Evolutionary conservation across 2,329 filamentous ascomycete genomes (phyloP).

Genomic region (Fusarium verticillioides): DNA sequence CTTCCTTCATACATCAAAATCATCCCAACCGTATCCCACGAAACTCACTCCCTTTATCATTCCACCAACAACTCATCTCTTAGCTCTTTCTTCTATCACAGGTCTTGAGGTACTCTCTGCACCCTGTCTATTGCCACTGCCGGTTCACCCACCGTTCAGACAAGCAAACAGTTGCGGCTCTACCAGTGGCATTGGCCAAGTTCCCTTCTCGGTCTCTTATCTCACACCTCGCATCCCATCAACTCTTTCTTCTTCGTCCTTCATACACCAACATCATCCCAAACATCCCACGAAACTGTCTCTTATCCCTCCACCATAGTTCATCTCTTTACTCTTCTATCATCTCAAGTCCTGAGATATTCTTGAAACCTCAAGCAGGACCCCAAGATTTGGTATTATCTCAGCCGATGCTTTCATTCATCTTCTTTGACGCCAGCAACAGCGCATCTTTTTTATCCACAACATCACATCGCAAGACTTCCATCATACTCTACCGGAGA

Average conservation of each 20-base stretch:
- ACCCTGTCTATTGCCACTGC: too few relatives aligned
- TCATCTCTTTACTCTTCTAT: not conserved
- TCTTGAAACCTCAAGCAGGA: not conserved
- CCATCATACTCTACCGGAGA: too few relatives aligned
- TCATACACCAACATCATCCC: not conserved
- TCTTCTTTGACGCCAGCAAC: not conserved
- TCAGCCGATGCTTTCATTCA: too few relatives aligned
- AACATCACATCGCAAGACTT: too few relatives aligned
- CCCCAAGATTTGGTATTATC: too few relatives aligned
- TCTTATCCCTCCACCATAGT: rapidly evolving
- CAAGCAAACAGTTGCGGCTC: not conserved
- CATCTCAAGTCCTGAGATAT: not conserved
- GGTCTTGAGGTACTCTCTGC: not conserved
- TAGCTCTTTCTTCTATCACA: not conserved
- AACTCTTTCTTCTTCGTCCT: not conserved
- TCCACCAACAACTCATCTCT: rapidly evolving
- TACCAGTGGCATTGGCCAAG: not conserved
- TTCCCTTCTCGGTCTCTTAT: rapidly evolving
- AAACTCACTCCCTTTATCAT: too few relatives aligned
- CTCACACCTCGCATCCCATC: too few relatives aligned
- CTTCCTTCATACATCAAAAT: not conserved
- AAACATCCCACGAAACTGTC: too few relatives aligned
- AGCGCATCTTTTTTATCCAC: rapidly evolving
- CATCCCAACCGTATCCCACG: too few relatives aligned
- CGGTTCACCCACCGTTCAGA: rapidly evolving